These are phyloP conservation scores for Aechmea fasciata DNA, from an alignment of 176 grass and related monocot species.

Conservation along the genomic window DNA sequence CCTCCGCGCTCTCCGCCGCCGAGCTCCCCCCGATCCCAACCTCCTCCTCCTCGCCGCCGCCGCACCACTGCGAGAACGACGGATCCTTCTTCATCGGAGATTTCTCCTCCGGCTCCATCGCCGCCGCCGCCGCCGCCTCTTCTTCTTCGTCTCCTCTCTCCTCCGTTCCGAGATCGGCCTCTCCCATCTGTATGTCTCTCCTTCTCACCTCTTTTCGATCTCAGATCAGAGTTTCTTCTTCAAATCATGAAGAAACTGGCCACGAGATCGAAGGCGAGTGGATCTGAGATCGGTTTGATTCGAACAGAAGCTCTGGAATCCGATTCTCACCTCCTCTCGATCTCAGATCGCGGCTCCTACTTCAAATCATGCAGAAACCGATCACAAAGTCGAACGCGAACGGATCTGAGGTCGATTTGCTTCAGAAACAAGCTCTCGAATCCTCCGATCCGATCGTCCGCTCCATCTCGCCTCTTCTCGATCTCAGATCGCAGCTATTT, in stretches of 20 bases:
- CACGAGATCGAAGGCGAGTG: too few relatives aligned
- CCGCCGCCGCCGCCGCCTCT: background rate
- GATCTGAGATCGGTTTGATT: too few relatives aligned
- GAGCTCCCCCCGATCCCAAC: conserved; percentile 6
- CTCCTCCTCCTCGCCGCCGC: conserved; percentile 12
- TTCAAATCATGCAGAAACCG: too few relatives aligned
- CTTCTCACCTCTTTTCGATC: background rate
- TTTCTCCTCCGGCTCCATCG: background rate
- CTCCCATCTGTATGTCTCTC: background rate
- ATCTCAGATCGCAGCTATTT: background rate
- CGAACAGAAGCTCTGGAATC: too few relatives aligned
- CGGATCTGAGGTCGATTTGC: too few relatives aligned
- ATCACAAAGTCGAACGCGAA: too few relatives aligned
- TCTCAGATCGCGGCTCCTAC: background rate
- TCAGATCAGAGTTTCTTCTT: background rate
- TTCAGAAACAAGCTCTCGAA: too few relatives aligned
- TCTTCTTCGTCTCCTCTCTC: background rate
- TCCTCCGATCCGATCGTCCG: too few relatives aligned
- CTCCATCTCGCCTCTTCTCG: background rate
- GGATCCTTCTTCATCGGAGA: background rate
- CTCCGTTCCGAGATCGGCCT: background rate
- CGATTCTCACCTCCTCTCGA: background rate
- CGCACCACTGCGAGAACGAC: background rate
- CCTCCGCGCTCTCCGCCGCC: conserved; percentile 24
- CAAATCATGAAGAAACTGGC: too few relatives aligned